Base-by-base conservation (phyloP, 331 rosid genomes). In the Pyrus hybrid region DNA sequence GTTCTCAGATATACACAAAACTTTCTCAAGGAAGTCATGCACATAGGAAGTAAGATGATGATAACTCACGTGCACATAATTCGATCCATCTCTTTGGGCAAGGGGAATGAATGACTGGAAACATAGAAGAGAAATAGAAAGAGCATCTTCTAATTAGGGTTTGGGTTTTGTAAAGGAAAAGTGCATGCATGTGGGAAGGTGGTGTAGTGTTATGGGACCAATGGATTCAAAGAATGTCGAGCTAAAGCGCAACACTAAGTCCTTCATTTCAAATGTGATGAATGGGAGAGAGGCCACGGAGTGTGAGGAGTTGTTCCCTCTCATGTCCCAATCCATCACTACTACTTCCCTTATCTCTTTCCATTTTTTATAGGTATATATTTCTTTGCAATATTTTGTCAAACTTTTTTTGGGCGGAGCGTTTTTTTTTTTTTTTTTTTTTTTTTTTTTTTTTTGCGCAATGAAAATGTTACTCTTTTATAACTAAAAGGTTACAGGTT, bases 11-110 rank as follows among this genome's bases (percentile, higher is more conserved):
- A 57, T 23, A 21, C 63, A 23, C 3, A 21, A 10, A 57, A 57
- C 12, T 22, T 57, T 57, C 14, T 57, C 63, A 57, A 1, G 49
- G 84, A 79, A 78, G 62, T 18, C 84, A 58, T 83, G 79, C 80
- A 72, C 77, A 29, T 33, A 67, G 29, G 63, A 57, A 57, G 2
- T 4, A 57, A n/a, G 63, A 57, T 22, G 26, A 57, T 87, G 85
- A 91, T 81, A 80, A 63, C 83, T 79, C 93, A 86, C 94, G 95
- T 87, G 93, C 89, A 72, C 77, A 81, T 68, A 49, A 84, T 80
- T 70, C 68, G 13, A 47, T 79, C 71, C 71, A 60, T 58, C 51
- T 25, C 56, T 47, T 63, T 71, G 70, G 81, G 79, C 79, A 79
- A 68, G 76, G 77, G 72, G 70, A 64, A 26, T 68, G 78, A 64